Percentiles rank a stretch among this genome's conserved stretches.
These are phyloP conservation scores for Xerocomellus dryophilus DNA, from an alignment of 768 basidiomycete genomes.

Conservation along the genomic window DNA sequence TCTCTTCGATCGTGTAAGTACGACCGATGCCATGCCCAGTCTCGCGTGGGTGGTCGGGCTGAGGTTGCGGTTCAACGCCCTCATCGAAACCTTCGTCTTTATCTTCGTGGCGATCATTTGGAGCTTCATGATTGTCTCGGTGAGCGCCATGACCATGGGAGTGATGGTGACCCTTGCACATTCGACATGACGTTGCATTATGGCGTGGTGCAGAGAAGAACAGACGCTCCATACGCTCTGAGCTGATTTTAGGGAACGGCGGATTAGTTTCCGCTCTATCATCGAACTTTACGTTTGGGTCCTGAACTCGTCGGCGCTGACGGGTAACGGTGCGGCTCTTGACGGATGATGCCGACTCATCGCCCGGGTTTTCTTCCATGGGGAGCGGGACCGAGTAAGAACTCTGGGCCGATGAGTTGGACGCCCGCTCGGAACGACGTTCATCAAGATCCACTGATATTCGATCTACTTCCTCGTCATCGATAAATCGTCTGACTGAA, in stretches of 20 bases:
- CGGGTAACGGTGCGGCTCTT: neutral
- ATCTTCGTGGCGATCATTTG: neutral
- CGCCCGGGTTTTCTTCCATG: neutral
- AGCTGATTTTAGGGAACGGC: constrained; percentile 83
- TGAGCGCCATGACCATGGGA: constrained; percentile 40
- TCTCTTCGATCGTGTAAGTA: constrained; percentile 21
- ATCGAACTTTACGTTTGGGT: constrained; percentile 11
- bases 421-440: constrained; percentile 51
- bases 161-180: constrained; percentile 54
- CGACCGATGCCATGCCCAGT: constrained; percentile 4
- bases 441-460: constrained; percentile 69
- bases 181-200: constrained; percentile 58
- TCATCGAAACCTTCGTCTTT: constrained; percentile 19
- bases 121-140: constrained; percentile 29
- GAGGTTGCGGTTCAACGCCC: constrained; percentile 1
- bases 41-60: neutral
- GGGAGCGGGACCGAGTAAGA: constrained; percentile 7
- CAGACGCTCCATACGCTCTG: constrained; percentile 69
- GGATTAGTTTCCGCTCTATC: constrained; percentile 32
- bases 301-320: neutral
- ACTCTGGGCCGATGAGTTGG: constrained; percentile 26
- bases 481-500: constrained; percentile 41
- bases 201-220: constrained; percentile 83
- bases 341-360: constrained; percentile 1
- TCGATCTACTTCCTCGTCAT: constrained; percentile 56